A percentile compares a stretch with the other conserved stretches of the same genome.
Evolutionary conservation across 495 filamentous ascomycete species (phyloP).

Genomic region (Penicillium pulvis): DNA sequence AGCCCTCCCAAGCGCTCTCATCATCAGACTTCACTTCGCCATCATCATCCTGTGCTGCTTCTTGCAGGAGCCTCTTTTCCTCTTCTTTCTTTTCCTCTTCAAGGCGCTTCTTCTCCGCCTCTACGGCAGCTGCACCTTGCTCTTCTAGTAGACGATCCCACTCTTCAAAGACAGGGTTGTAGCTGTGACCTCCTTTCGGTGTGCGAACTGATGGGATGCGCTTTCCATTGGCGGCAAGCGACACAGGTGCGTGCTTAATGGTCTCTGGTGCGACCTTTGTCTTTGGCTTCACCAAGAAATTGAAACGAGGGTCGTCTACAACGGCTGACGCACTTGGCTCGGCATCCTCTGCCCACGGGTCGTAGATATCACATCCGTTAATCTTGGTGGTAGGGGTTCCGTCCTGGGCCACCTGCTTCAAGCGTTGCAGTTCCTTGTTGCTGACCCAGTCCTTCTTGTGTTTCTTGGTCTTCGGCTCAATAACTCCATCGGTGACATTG

Average conservation of each 20-base stretch:
- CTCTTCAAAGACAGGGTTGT: conserved; percentile 85
- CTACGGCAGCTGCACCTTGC: conserved; percentile 76
- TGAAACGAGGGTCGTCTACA: conserved; percentile 52
- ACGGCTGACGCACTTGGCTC: conserved; percentile 30
- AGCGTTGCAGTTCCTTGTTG: conserved; percentile 72
- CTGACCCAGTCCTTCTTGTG: conserved; percentile 73
- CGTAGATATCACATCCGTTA: conserved; percentile 59
- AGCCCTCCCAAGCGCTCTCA: conserved; percentile 86
- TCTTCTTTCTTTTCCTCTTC: conserved; percentile 65
- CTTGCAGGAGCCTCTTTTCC: conserved; percentile 50
- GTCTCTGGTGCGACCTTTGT: conserved; percentile 73
- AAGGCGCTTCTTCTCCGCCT: conserved; percentile 76
- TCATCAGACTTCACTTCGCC: conserved; percentile 75
- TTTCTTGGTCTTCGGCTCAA: conserved; percentile 68
- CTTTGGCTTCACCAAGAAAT: conserved; percentile 64
- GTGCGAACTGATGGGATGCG: conserved; percentile 72
- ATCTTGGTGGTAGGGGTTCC: conserved; percentile 61
- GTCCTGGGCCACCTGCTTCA: conserved; percentile 75
- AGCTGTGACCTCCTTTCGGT: conserved; percentile 81
- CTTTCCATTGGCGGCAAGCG: conserved; percentile 77
- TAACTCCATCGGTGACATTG: conserved; percentile 64
- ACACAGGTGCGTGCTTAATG: conserved; percentile 72
- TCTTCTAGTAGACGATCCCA: conserved; percentile 74
- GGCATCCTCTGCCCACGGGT: conserved; percentile 70
- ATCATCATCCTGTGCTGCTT: conserved; percentile 66